These are phyloP conservation scores for Aspergillus heteromorphus DNA, from an alignment of 495 filamentous ascomycete genomes.

Conservation along the genomic window DNA sequence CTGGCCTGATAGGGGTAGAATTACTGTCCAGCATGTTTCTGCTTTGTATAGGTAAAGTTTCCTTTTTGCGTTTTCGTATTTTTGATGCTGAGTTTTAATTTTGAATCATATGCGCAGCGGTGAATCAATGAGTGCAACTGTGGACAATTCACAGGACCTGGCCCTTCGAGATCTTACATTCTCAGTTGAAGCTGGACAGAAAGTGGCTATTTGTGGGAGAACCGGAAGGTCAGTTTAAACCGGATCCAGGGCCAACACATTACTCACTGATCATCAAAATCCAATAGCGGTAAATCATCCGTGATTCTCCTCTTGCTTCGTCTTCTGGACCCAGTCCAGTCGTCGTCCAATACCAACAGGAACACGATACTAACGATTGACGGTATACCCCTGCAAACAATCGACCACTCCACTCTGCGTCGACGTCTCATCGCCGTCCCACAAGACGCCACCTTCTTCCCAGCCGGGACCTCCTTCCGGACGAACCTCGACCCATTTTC, in stretches of 20 bases:
- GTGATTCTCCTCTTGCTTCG: constrained; percentile 31
- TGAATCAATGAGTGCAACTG: not conserved
- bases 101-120: not conserved
- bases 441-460: constrained; percentile 36
- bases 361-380: constrained; percentile 15
- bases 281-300: constrained; percentile 32
- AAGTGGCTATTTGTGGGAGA: constrained; percentile 27
- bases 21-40: constrained; percentile 28
- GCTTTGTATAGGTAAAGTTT: constrained; percentile 25
- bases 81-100: not conserved
- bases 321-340: constrained; percentile 22
- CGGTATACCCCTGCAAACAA: constrained; percentile 27
- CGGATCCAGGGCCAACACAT: too few species aligned
- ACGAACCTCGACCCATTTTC: constrained; percentile 76
- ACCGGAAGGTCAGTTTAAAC: constrained; percentile 12
- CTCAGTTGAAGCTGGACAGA: constrained; percentile 27
- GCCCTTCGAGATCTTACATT: constrained; percentile 25
- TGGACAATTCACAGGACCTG: not conserved
- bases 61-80: not conserved
- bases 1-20: constrained; percentile 17
- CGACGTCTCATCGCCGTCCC: constrained; percentile 36
- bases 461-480: constrained; percentile 31
- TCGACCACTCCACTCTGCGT: constrained; percentile 23
- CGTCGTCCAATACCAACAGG: not conserved
- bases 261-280: too few species aligned